A percentile compares a stretch with the other conserved stretches of the same genome.
These are phyloP conservation scores for Penicillium hesseltinei DNA, from an alignment of 2,329 filamentous ascomycete genomes.

Conservation along the genomic window DNA sequence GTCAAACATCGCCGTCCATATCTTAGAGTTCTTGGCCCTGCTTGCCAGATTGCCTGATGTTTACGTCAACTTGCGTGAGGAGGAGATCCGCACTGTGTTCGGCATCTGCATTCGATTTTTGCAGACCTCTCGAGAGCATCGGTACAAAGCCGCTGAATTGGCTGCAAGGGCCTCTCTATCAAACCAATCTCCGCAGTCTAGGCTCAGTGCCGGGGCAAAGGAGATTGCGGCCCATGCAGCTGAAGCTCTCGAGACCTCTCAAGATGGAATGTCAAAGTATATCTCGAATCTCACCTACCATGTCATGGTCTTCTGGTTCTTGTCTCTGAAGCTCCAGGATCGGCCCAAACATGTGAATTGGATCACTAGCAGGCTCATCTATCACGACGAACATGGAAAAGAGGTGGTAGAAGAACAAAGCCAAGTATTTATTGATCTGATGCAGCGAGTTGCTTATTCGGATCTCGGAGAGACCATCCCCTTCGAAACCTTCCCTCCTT, in stretches of 20 bases:
- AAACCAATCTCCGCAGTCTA: constrained; percentile 11
- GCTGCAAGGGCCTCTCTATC: constrained; percentile 33
- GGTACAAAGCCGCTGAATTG: constrained; percentile 36
- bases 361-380: constrained; percentile 81
- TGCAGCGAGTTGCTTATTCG: constrained; percentile 83
- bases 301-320: constrained; percentile 95
- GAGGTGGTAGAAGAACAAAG: constrained; percentile 86
- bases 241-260: constrained; percentile 41
- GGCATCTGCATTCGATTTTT: constrained; percentile 93
- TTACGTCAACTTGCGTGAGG: constrained; percentile 83
- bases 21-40: constrained; percentile 90
- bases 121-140: constrained; percentile 73
- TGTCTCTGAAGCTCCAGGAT: constrained; percentile 81
- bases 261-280: constrained; percentile 85
- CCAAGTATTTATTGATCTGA: constrained; percentile 89
- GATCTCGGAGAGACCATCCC: constrained; percentile 69
- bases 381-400: constrained; percentile 71
- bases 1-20: constrained; percentile 85
- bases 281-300: constrained; percentile 93
- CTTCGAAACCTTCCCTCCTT: constrained; percentile 42
- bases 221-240: constrained; percentile 38
- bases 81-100: constrained; percentile 92
- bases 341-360: constrained; percentile 80
- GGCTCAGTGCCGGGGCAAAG: constrained; percentile 45
- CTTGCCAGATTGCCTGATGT: constrained; percentile 80